phyloP scores from a whole-genome alignment of 2,329 filamentous ascomycete genomes.

The Alternaria triticimaculans region DNA sequence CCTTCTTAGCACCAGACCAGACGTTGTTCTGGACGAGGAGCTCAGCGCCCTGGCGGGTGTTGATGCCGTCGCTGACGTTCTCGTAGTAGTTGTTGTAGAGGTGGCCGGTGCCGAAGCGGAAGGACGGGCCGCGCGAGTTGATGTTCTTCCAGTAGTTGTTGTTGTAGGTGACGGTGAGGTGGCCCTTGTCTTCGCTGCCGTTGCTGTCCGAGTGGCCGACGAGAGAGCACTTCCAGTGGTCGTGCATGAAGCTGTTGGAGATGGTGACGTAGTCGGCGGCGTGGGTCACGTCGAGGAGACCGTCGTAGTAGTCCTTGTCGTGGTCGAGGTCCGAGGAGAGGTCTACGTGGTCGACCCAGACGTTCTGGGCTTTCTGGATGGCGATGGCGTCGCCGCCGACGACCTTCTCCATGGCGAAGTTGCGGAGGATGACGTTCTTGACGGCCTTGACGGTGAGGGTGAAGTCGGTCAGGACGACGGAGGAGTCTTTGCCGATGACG shows the following conservation, averaged over 20 bases:
- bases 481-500: constrained; percentile 58
- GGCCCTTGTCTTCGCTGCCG: constrained; percentile 64
- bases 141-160: constrained; percentile 72
- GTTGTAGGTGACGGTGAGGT: constrained; percentile 69
- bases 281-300: constrained; percentile 69
- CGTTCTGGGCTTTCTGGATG: constrained; percentile 56
- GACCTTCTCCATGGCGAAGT: constrained; percentile 61
- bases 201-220: constrained; percentile 68
- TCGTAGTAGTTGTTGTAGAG: constrained; percentile 62
- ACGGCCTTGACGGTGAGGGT: constrained; percentile 57
- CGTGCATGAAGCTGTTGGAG: constrained; percentile 60
- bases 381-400: constrained; percentile 60
- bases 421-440: constrained; percentile 64
- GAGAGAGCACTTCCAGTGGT: constrained; percentile 66
- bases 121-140: constrained; percentile 67
- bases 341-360: constrained; percentile 74
- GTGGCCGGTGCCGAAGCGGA: constrained; percentile 72
- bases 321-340: constrained; percentile 65
- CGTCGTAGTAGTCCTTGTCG: constrained; percentile 75
- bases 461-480: constrained; percentile 54
- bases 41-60: constrained; percentile 53
- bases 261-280: constrained; percentile 68
- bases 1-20: constrained; percentile 42
- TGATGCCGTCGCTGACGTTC: constrained; percentile 48
- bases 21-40: constrained; percentile 53